A percentile compares a stretch with the other conserved stretches of the same genome.
Conservation (phyloP, 805 yeast species). For the Kodamaea sagamina region DNA sequence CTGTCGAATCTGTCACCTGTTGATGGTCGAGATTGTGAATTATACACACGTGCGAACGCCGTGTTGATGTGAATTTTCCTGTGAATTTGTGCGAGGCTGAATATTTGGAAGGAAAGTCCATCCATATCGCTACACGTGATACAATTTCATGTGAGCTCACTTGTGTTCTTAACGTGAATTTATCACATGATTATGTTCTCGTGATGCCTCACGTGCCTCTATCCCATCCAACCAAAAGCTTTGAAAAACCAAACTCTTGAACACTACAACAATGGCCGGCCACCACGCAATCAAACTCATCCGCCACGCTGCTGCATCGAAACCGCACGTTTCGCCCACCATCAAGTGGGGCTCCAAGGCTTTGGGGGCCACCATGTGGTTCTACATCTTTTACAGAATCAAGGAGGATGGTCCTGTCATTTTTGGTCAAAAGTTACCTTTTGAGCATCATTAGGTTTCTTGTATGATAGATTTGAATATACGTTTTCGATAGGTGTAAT, state of each 20-base stretch:
- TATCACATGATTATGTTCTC: conserved; percentile 8
- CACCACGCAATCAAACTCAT: conserved; percentile 43
- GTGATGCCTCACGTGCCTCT: no score
- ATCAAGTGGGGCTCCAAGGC: conserved; percentile 62
- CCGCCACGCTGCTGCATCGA: conserved; percentile 62
- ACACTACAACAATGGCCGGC: conserved; percentile 37
- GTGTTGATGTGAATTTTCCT: no score
- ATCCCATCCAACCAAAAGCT: conserved; percentile 10
- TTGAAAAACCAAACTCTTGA: conserved; percentile 1
- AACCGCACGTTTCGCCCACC: conserved; percentile 62
- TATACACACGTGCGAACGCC: no score
- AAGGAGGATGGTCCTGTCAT: conserved; percentile 70
- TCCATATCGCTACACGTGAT: no score
- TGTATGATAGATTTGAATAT: no score
- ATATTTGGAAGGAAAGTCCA: no score
- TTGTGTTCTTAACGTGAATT: neutral
- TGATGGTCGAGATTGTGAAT: no score
- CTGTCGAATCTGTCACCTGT: no score
- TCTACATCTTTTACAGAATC: conserved; percentile 80
- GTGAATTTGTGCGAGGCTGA: no score
- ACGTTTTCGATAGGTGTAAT: no score
- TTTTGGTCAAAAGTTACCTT: conserved; percentile 47
- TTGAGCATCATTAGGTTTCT: conserved; percentile 33
- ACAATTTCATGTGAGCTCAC: conserved; percentile 1
- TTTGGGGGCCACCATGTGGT: conserved; percentile 87